Evolutionary conservation across 1,139 yeast species (phyloP).

Genomic region (Lizanozyma gosingica): DNA sequence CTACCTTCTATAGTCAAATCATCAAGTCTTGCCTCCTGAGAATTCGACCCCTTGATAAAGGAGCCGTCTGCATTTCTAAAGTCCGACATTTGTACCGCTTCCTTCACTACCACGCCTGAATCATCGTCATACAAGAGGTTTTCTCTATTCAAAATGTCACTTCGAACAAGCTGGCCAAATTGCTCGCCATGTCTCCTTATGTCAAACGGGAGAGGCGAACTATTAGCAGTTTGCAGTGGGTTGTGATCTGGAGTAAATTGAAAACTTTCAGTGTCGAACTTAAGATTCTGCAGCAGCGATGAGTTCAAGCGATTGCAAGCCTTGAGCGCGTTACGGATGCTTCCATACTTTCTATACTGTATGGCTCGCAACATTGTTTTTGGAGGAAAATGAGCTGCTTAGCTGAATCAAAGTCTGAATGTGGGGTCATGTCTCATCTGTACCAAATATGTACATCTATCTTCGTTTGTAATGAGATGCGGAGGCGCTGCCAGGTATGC

Average conservation of each 20-base stretch:
- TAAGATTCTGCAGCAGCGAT: background rate
- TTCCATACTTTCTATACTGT: too few species aligned
- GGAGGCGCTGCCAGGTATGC: too few species aligned
- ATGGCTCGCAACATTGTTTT: too few species aligned
- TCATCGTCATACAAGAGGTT: constrained; percentile 9
- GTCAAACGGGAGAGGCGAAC: constrained; percentile 20
- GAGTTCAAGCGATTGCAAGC: background rate
- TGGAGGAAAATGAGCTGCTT: too few species aligned
- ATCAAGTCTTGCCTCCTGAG: constrained; percentile 47
- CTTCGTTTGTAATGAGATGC: too few species aligned
- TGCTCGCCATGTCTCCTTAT: constrained; percentile 22
- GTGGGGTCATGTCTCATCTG: too few species aligned
- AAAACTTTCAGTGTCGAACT: background rate
- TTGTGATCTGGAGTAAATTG: background rate
- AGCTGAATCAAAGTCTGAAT: too few species aligned
- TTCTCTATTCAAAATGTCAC: constrained; percentile 19
- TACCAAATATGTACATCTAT: too few species aligned
- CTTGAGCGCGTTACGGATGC: too few species aligned
- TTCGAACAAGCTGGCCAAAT: constrained; percentile 41
- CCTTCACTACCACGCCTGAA: constrained; percentile 12
- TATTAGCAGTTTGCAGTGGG: constrained; percentile 1
- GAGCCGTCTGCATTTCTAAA: constrained; percentile 32
- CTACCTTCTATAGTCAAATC: constrained; percentile 40
- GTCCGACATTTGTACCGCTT: constrained; percentile 19
- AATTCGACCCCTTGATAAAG: constrained; percentile 33